A percentile compares a stretch with the other conserved stretches of the same genome.
Conservation (phyloP, 768 basidiomycete species). For the Tulasnella sp. region DNA sequence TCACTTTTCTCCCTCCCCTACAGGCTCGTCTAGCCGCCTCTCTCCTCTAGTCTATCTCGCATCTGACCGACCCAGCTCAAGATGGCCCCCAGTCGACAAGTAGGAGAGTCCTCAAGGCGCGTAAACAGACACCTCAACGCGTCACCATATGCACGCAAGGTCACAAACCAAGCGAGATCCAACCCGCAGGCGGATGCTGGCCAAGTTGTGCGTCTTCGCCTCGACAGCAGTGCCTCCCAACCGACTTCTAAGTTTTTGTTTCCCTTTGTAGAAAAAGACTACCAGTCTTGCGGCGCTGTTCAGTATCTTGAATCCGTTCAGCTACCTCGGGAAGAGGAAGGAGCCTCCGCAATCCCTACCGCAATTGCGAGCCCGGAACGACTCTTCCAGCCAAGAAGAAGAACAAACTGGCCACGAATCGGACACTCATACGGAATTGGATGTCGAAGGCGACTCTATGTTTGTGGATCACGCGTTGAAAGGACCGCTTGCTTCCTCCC, state of each 20-base stretch:
- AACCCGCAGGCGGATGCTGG: not conserved
- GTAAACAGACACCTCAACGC: conserved; percentile 5
- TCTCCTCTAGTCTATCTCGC: conserved; percentile 5
- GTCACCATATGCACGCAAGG: conserved; percentile 5
- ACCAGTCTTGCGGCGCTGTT: not conserved
- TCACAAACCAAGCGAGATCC: not conserved
- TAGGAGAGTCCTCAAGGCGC: conserved; percentile 4
- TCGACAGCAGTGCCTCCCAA: not conserved
- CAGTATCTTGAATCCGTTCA: not conserved
- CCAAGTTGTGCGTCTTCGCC: not conserved
- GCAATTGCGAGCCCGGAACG: not conserved
- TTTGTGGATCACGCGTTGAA: not conserved
- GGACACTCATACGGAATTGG: not conserved
- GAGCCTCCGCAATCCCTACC: not conserved
- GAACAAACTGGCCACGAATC: not conserved
- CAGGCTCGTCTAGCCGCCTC: not conserved
- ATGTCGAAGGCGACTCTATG: not conserved
- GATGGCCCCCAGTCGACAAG: not conserved
- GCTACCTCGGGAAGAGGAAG: not conserved
- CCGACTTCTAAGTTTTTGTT: not conserved
- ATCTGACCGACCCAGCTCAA: not conserved
- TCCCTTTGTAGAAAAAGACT: not conserved
- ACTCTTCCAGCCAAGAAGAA: not conserved
- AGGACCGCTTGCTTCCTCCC: not conserved
- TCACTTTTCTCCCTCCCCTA: not conserved